phyloP scores from a whole-genome alignment of 164 flowering plant genomes.

The Houttuynia cordata region DNA sequence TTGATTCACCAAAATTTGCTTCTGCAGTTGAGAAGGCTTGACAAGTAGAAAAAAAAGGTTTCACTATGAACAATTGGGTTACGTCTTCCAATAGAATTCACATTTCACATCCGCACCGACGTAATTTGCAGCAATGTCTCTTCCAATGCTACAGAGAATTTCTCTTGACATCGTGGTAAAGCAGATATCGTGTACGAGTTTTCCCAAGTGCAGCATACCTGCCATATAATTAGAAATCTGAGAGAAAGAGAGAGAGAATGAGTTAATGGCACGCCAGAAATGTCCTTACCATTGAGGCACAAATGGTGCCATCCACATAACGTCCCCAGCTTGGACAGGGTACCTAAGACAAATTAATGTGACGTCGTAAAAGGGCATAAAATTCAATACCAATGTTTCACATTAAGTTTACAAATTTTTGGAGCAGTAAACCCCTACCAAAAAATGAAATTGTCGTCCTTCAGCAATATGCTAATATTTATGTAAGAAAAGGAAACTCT shows the following conservation, averaged over 20 bases:
- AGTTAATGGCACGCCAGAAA: not conserved
- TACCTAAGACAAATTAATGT: constrained; percentile 42
- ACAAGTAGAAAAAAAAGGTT: too few relatives aligned
- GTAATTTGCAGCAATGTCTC: too few relatives aligned
- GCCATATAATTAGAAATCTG: constrained; percentile 8
- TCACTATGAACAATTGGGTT: too few relatives aligned
- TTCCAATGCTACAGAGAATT: not conserved
- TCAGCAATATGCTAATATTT: not conserved
- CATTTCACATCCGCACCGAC: too few relatives aligned
- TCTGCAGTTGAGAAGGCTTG: too few relatives aligned
- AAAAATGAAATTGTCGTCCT: not conserved
- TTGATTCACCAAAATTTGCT: too few relatives aligned
- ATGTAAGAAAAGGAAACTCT: constrained; percentile 3
- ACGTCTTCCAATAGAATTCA: too few relatives aligned
- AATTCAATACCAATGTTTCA: not conserved
- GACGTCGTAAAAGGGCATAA: not conserved
- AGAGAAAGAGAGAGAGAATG: not conserved
- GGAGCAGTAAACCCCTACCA: not conserved
- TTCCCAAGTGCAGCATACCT: constrained; percentile 99
- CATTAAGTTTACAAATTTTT: not conserved
- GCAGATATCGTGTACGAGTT: constrained; percentile 60
- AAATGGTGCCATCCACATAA: constrained; percentile 99
- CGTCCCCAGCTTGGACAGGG: constrained; percentile 55
- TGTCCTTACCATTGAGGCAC: constrained; percentile 94
- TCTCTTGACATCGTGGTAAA: constrained; percentile 7